These are phyloP conservation scores for Jackrogersella multiformis DNA, from an alignment of 495 filamentous ascomycete species.

Conservation along the genomic window DNA sequence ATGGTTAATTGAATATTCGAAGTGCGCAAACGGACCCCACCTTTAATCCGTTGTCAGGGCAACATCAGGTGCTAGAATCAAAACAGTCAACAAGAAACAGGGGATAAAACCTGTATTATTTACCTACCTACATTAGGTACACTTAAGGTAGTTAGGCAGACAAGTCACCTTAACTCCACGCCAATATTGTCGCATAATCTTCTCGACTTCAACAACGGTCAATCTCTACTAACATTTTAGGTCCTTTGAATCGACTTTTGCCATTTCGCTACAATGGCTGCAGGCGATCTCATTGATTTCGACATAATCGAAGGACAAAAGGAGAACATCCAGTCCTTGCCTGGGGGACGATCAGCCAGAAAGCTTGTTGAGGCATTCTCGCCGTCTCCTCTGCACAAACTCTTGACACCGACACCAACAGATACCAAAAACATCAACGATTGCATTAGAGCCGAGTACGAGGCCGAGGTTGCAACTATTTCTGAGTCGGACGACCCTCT, in stretches of 20 bases:
- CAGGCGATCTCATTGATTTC: slow-evolving; percentile 77
- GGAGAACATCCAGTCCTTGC: slow-evolving; percentile 95
- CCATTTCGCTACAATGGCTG: slow-evolving; percentile 55
- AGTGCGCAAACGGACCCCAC: neutral
- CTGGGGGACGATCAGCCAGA: slow-evolving; percentile 88
- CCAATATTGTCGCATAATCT: slow-evolving; percentile 15
- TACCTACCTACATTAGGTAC: no score
- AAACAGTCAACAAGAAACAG: slow-evolving; percentile 46
- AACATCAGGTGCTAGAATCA: slow-evolving; percentile 28
- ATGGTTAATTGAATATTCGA: slow-evolving; percentile 21
- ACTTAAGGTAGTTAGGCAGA: slow-evolving; percentile 13
- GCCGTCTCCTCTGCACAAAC: slow-evolving; percentile 64
- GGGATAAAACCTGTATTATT: slow-evolving; percentile 3
- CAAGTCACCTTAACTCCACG: slow-evolving; percentile 20
- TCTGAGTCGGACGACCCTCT: slow-evolving; percentile 93
- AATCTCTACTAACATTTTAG: slow-evolving; percentile 26
- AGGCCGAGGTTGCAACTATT: slow-evolving; percentile 79
- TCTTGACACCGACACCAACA: slow-evolving; percentile 66
- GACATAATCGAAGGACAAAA: slow-evolving; percentile 96
- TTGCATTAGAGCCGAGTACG: slow-evolving; percentile 81
- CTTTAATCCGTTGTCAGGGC: slow-evolving; percentile 38
- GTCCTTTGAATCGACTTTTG: slow-evolving; percentile 11
- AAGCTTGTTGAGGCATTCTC: slow-evolving; percentile 88
- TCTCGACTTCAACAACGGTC: slow-evolving; percentile 28
- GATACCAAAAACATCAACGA: slow-evolving; percentile 81